Evolutionary conservation across 75 land plant species (phyloP).

Genomic region (Cunninghamia lanceolata): DNA sequence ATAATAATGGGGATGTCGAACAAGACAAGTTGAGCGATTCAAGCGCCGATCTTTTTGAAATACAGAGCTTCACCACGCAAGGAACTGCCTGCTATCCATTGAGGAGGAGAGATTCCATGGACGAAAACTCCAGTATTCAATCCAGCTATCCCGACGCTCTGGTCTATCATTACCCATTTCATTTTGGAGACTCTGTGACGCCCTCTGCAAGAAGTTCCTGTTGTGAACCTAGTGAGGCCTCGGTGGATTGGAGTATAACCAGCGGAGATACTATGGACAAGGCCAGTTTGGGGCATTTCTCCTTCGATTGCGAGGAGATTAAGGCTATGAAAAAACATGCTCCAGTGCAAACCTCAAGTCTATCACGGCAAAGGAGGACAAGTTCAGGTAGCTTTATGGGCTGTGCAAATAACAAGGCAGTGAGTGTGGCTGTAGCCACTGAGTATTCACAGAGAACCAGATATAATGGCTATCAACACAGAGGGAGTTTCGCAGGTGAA

Average conservation of each 20-base stretch:
- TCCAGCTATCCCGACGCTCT: neutral
- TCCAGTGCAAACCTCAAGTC: neutral
- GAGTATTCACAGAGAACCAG: neutral
- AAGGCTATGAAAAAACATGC: neutral
- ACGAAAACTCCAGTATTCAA: constrained; percentile 1
- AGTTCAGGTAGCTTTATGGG: neutral
- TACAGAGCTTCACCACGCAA: constrained; percentile 55
- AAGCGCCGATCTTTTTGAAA: constrained; percentile 68
- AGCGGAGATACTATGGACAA: neutral
- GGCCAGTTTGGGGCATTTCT: neutral
- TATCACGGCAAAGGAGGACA: neutral
- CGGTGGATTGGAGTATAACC: constrained; percentile 6
- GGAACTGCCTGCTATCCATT: neutral
- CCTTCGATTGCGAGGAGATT: neutral
- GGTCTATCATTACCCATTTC: neutral
- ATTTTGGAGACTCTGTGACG: neutral
- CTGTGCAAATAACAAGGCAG: neutral
- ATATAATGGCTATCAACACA: neutral
- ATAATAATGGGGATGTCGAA: neutral
- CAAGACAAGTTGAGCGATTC: constrained; percentile 48
- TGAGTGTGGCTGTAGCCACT: neutral
- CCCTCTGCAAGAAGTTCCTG: neutral
- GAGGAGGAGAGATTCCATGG: neutral
- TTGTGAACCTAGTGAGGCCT: constrained; percentile 8
- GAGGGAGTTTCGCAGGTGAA: neutral